Percentiles rank a stretch among this genome's conserved stretches.
Evolutionary conservation across 176 grass and related monocot genomes (phyloP).

Genomic region (Tuctoria greenei): DNA sequence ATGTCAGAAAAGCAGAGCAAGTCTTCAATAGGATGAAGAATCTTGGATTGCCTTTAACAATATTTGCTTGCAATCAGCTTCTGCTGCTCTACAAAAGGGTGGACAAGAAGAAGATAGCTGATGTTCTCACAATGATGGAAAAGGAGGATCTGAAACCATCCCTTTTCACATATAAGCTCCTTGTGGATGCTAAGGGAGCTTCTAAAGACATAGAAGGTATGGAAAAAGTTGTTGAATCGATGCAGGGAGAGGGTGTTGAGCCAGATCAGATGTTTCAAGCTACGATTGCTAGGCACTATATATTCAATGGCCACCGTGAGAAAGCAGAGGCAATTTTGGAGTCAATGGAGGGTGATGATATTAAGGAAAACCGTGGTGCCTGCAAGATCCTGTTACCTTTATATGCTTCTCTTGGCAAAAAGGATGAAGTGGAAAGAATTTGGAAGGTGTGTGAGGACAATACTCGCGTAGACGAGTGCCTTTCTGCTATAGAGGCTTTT

Average conservation of each 20-base stretch:
- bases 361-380: slow-evolving; percentile 51
- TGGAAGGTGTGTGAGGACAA: slow-evolving; percentile 60
- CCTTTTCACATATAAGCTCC: slow-evolving; percentile 71
- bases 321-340: slow-evolving; percentile 62
- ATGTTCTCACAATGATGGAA: slow-evolving; percentile 75
- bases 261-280: slow-evolving; percentile 48
- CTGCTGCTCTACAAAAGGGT: slow-evolving; percentile 72
- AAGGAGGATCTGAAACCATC: slow-evolving; percentile 66
- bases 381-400: slow-evolving; percentile 53
- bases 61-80: slow-evolving; percentile 71
- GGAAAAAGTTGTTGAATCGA: slow-evolving; percentile 60
- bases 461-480: slow-evolving; percentile 40
- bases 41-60: slow-evolving; percentile 44
- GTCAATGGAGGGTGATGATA: slow-evolving; percentile 63
- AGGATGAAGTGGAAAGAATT: slow-evolving; percentile 58
- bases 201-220: slow-evolving; percentile 55
- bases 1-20: slow-evolving; percentile 63
- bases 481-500: slow-evolving; percentile 62
- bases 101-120: slow-evolving; percentile 69
- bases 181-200: slow-evolving; percentile 55
- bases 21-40: slow-evolving; percentile 73
- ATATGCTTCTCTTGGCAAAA: slow-evolving; percentile 59
- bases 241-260: slow-evolving; percentile 57
- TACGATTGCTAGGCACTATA: slow-evolving; percentile 64
- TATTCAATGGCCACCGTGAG: slow-evolving; percentile 50